Base-by-base conservation (phyloP, 2,329 filamentous ascomycete genomes). In the Fusarium veterinarium region DNA sequence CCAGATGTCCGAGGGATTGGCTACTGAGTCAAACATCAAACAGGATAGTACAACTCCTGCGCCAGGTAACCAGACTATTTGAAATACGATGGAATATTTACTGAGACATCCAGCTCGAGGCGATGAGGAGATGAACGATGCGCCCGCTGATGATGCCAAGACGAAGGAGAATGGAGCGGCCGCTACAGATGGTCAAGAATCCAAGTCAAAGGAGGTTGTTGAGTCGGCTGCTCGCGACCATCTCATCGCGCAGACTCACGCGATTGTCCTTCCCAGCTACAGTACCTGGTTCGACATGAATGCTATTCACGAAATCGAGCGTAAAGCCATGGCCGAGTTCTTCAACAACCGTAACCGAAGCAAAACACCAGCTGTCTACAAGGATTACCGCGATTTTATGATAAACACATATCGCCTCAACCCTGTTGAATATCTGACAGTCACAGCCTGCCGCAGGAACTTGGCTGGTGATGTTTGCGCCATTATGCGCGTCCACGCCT, bases 261-360 rank as follows among this genome's bases (percentile, higher is more conserved):
- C 95, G 70, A 98, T 98, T 79, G 95, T 99, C 71, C 90, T 99
- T 28, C 96, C 96, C 28, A 98, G 95, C 81, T 99, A 99, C 83
- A 97, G 95, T 80, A 96, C 93, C 19, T 99, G 96, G 96, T 99
- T 99, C 81, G 96, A 99, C 83, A 98, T 99, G 95, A 93, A 95
- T 81, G 88, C 90, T 55, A 92, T 99, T 79, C 93, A 98, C 82
- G 90, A 91, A 68, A 93, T 98, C 77, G 96, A 99, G 85, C 93
- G 92, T 80, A 99, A 98, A 83, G 95, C 95, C 12, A 88, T 99
- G 75, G 95, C 95, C 25, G 96, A 99, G 81, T 99, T 98, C 84
- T 99, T 99, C 89, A 99, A 99, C 85, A 95, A 91, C 82, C 91
- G 96, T 67, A 99, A 99, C 84, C 92, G 96, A 78, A 98, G 96